Evolutionary conservation across 2,329 filamentous ascomycete genomes (phyloP), one percentile per base, ranked within the genome.

Genomic region (Stagonosporopsis rhizophila): DNA sequence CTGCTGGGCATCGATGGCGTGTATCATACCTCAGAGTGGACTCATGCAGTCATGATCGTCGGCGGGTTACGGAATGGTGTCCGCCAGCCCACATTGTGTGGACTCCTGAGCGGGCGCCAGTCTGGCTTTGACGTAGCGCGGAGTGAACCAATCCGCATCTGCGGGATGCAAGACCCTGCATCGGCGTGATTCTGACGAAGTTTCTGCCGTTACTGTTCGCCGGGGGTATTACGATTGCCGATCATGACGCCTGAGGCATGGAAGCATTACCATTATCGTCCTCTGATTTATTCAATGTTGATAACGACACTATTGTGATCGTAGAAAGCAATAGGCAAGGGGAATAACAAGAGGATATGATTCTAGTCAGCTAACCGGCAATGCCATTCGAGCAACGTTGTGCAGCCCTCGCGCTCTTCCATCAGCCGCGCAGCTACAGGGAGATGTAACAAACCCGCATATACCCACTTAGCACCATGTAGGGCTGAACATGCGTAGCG

Each of bases 191-290:
- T 57, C 55, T 50, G 61, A 57, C 60, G 49, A 65, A 60, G 58
- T 64, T 64, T 66, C 58, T 63, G 53, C 60, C 57, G 62, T 47
- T 67, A 59, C 49, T 53, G 27, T 59, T 53, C 66, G 53, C 25
- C 35, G 52, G 52, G 15, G 53, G 65, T 48, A 37, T 54, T 38
- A 27, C 32, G 17, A 48, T 25, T 61, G 68, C 56, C 62, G 68
- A 71, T 71, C 69, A 70, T 71, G 65, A 71, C 69, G 69, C 64
- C 67, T 67, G 52, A 71, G 65, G 66, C 60, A 60, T 39, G 32
- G 41, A 39, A 48, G 50, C 56, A 47, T 48, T 52, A 52, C 47
- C 46, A 44, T 27, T 51, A 52, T 46, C 25, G 41, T 57, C 47
- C 23, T 40, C 12, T 37, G 28, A 46, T 30, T 30, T 8, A 27